phyloP scores from a whole-genome alignment of 73 alveolate species.

The Urostyla sp. region DNA sequence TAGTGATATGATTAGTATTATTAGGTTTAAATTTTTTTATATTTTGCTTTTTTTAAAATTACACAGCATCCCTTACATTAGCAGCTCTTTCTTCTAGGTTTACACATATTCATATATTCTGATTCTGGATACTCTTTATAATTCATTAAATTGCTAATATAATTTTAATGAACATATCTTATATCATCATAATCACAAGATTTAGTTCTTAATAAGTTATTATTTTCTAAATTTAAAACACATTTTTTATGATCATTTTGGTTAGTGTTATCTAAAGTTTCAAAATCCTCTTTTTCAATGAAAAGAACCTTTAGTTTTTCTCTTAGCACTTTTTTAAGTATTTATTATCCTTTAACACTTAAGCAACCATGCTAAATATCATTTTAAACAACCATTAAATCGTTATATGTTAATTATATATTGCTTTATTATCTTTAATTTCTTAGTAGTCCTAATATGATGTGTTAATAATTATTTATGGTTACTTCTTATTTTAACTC shows the following conservation, averaged over 20 bases:
- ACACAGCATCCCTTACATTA: constrained; percentile 27
- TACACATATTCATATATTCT: neutral
- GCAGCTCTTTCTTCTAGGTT: constrained; percentile 27
- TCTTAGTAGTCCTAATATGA: neutral
- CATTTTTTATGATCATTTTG: neutral
- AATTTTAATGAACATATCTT: neutral
- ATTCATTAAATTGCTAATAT: neutral
- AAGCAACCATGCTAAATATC: no score
- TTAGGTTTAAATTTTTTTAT: no score
- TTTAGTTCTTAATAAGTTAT: neutral
- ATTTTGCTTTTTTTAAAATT: neutral
- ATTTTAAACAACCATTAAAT: neutral
- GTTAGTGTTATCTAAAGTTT: no score
- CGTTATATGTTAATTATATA: neutral
- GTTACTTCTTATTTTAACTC: neutral
- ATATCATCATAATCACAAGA: constrained; percentile 6
- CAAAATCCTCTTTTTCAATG: no score
- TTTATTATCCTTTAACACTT: no score
- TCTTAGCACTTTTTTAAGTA: no score
- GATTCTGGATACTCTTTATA: constrained; percentile 2
- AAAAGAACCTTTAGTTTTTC: no score
- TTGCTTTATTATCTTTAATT: neutral
- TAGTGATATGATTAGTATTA: no score
- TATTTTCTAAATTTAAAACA: neutral
- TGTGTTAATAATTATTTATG: neutral